Evolutionary conservation across 768 basidiomycete genomes (phyloP).

Genomic region (Collybia sp.): DNA sequence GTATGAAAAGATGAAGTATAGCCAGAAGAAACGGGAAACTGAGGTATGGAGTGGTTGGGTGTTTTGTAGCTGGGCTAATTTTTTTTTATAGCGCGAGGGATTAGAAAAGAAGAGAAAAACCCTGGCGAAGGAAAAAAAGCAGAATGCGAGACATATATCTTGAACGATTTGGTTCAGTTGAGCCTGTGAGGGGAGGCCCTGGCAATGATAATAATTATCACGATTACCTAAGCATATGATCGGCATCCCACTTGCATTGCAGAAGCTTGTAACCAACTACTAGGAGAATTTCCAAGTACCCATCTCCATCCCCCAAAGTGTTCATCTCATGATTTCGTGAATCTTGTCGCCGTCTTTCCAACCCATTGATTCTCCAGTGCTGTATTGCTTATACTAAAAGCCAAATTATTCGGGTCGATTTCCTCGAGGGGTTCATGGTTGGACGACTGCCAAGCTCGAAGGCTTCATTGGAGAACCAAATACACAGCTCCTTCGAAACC

Average conservation of each 20-base stretch:
- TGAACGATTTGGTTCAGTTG: too few species aligned
- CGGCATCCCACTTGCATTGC: too few species aligned
- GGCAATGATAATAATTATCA: too few species aligned
- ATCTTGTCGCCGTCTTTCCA: too few species aligned
- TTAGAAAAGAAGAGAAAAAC: constrained; percentile 55
- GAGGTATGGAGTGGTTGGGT: constrained; percentile 56
- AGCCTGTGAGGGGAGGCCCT: too few species aligned
- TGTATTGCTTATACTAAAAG: background rate
- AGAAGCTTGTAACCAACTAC: too few species aligned
- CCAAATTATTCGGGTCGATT: constrained; percentile 2
- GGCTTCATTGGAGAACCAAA: constrained; percentile 4
- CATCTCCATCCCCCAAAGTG: too few species aligned
- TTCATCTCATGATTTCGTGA: too few species aligned
- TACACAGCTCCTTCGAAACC: constrained; percentile 3
- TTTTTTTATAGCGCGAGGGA: constrained; percentile 46
- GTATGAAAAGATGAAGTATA: constrained; percentile 91
- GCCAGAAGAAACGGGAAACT: constrained; percentile 65
- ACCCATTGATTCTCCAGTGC: too few species aligned
- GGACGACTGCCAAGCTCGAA: constrained; percentile 14
- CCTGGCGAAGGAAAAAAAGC: constrained; percentile 49
- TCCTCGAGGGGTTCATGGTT: constrained; percentile 17
- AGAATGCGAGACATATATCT: constrained; percentile 21
- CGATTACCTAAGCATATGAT: too few species aligned
- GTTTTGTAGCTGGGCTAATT: constrained; percentile 8
- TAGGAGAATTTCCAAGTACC: too few species aligned